Evolutionary conservation across 805 yeast species (phyloP), one percentile per base, ranked within the genome.

Genomic region (Sugiyamaella boreocaroliniensis): DNA sequence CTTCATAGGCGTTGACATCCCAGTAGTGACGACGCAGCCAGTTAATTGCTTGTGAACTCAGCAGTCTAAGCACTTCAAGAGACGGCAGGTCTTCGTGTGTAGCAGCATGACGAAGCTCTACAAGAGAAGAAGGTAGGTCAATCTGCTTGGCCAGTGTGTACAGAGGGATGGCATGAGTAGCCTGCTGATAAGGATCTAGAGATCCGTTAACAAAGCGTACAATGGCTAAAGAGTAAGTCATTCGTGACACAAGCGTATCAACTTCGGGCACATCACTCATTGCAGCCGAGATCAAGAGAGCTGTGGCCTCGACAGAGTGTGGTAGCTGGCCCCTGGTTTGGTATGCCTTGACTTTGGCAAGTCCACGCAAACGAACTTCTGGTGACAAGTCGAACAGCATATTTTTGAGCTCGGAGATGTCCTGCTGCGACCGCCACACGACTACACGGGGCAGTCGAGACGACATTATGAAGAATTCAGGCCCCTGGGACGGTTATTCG

Each of bases 151-250:
- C 98, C 20, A 93, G 68, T 5, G 76, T 75, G 56, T 85, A 85
- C 60, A 93, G 70, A 5, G 97, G 90, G 14, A 85, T 78, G 0
- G 96, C 97, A 64, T 71, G 83, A 44, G 76, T 78, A 0, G 89
- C 79, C 60, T 83, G 86, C 67, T 93, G 99, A 47, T 77, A 77
- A 0, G 95, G 93, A 66, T 93, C 99, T 40, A 93, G 68, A 2
- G 89, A 67, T 1, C 97, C 98, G 67, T 93, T 93, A 22, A 93
- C 97, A 69, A 92, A 89, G 53, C 95, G 73, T 26, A 89, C 82
- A 11, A 90, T 62, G 0, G 89, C 80, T 86, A 86, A 82, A 0
- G 89, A 71, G 64, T 86, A 86, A 4, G 83, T 73, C 56, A 82
- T 61, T 55, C 80, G 76, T 1, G 80, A 61, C 0, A 72, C 56